These are phyloP conservation scores for Polytolypa hystricis DNA, from an alignment of 2,329 filamentous ascomycete genomes.

Conservation along the genomic window DNA sequence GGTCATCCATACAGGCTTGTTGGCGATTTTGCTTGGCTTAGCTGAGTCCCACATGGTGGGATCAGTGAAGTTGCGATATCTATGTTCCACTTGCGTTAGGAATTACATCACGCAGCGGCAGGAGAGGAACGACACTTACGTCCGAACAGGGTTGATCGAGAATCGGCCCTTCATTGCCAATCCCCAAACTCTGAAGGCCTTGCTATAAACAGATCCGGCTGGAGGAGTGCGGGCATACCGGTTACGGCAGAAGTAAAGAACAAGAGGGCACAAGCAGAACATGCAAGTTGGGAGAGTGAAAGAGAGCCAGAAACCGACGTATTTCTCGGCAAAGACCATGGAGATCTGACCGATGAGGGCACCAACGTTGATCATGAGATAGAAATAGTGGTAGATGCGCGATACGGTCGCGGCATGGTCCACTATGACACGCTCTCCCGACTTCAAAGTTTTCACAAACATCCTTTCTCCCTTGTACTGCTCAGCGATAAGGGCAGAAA, in stretches of 20 bases:
- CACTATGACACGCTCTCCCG: conserved; percentile 57
- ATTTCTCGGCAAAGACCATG: conserved; percentile 66
- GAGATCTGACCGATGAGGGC: conserved; percentile 50
- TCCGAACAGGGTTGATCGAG: conserved; percentile 49
- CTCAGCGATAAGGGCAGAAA: conserved; percentile 60
- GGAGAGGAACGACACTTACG: conserved; percentile 29
- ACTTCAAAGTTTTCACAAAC: conserved; percentile 43
- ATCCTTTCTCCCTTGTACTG: conserved; percentile 53
- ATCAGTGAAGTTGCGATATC: conserved; percentile 39
- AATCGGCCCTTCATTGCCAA: conserved; percentile 54
- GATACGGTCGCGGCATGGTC: conserved; percentile 58
- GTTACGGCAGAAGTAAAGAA: conserved; percentile 50
- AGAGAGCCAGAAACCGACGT: conserved; percentile 64
- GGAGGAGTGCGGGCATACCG: conserved; percentile 55
- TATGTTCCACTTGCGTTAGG: conserved; percentile 13
- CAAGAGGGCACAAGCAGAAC: conserved; percentile 51
- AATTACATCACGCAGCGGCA: too few relatives aligned
- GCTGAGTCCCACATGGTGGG: conserved; percentile 54
- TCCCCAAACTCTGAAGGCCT: conserved; percentile 51
- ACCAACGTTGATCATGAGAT: conserved; percentile 60
- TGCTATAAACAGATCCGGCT: conserved; percentile 59
- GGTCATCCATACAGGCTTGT: conserved; percentile 62
- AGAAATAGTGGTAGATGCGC: conserved; percentile 60
- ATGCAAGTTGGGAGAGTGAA: conserved; percentile 57
- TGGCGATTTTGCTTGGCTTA: conserved; percentile 53